phyloP scores from a whole-genome alignment of 1,139 yeast genomes.

The Spathaspora sp. region DNA sequence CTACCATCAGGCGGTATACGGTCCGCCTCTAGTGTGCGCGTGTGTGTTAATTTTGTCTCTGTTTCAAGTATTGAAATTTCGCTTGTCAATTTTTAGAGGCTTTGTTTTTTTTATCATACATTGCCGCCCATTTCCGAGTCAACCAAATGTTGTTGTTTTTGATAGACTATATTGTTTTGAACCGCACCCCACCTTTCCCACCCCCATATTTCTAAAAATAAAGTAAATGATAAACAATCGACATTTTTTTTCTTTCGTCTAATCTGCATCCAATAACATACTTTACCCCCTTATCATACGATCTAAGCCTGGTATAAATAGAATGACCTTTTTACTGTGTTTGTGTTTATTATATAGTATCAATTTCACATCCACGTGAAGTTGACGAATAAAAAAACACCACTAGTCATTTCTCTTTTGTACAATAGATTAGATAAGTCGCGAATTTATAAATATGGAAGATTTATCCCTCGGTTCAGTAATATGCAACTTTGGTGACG shows the following conservation, averaged over 20 bases:
- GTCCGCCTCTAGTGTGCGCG: background rate
- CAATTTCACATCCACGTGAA: background rate
- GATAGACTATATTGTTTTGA: background rate
- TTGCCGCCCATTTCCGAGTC: background rate
- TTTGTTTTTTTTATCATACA: background rate
- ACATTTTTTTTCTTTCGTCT: background rate
- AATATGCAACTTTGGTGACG: slow-evolving; percentile 1
- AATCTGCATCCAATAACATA: background rate
- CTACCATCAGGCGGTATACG: background rate
- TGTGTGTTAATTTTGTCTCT: background rate
- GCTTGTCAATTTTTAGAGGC: background rate
- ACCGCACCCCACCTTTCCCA: background rate
- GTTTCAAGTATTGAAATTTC: slow-evolving; percentile 2
- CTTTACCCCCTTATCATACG: background rate
- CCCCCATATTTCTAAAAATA: background rate
- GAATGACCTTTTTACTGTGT: too few relatives aligned
- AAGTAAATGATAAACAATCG: background rate
- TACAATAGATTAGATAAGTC: background rate
- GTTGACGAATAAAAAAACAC: background rate
- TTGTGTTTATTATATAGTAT: background rate
- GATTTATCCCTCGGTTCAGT: background rate
- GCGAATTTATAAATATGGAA: background rate
- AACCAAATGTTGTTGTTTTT: background rate
- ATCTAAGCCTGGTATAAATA: background rate
- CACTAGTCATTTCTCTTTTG: background rate